These are phyloP conservation scores for Boletellus ananiceps DNA, from an alignment of 768 basidiomycete species.

Conservation along the genomic window DNA sequence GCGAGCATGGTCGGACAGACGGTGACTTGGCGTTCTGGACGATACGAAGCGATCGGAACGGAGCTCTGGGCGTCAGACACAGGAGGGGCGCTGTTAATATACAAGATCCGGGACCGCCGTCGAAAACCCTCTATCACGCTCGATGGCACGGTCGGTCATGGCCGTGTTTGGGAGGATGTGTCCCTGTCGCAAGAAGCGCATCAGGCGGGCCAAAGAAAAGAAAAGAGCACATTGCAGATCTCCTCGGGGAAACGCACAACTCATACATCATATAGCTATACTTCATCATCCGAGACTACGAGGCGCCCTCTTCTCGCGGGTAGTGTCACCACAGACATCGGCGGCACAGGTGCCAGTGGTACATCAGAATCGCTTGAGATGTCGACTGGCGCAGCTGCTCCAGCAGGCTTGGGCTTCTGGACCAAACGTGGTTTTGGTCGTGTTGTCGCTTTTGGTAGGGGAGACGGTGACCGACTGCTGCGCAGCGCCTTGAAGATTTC, in stretches of 20 bases:
- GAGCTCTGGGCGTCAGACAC: slow-evolving; percentile 3
- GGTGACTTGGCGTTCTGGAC: slow-evolving; percentile 12
- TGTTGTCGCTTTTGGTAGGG: slow-evolving; percentile 15
- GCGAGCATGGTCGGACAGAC: not conserved
- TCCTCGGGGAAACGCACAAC: slow-evolving; percentile 5
- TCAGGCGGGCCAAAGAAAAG: slow-evolving; percentile 1
- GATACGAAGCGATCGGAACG: slow-evolving; percentile 18
- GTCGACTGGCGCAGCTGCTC: slow-evolving; percentile 8
- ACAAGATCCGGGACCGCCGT: not conserved
- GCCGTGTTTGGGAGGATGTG: not conserved
- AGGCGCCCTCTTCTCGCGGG: slow-evolving; percentile 26
- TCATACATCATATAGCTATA: slow-evolving; percentile 16
- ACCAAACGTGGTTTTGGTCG: slow-evolving; percentile 40
- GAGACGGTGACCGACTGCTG: slow-evolving; percentile 24
- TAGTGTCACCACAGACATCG: slow-evolving; percentile 7
- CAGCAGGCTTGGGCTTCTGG: slow-evolving; percentile 28
- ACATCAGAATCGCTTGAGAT: slow-evolving; percentile 24
- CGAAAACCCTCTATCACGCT: not conserved
- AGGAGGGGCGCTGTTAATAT: not conserved
- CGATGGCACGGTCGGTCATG: not conserved
- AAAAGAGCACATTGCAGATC: slow-evolving; percentile 1
- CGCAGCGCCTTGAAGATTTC: slow-evolving; percentile 19
- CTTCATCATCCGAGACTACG: slow-evolving; percentile 39
- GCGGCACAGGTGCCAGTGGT: not conserved
- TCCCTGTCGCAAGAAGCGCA: slow-evolving; percentile 9